Evolutionary conservation across 306 rosid genomes (phyloP), one percentile per base, ranked within the genome.

Genomic region (Rosa lucieae): DNA sequence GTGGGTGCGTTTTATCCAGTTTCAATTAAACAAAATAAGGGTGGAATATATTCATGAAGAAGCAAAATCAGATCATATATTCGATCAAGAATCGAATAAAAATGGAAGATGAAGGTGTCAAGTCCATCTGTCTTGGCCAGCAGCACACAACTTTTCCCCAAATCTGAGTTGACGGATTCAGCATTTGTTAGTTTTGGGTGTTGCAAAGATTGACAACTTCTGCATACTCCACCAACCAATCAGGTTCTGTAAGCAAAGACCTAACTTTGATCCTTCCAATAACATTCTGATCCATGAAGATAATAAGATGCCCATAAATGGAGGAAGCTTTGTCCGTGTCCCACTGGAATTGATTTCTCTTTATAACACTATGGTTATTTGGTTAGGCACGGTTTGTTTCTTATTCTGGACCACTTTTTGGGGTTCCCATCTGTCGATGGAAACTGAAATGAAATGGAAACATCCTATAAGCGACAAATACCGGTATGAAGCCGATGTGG

Each of bases 31-130:
- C 0, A 72, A 51, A 42, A 61, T 10, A 37, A 47, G 40, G 55
- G 48, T 63, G 67, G 75, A 80, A 74, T 80, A 42, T 80, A 67
- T 80, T 74, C 83, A 8, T 65, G 39, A 76, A 63, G 61, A 46
- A 20, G 49, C 1, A 7, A 52, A 37, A 70, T 32, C 48, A 5
- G 26, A 51, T 53, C 20, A 51, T 73, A 51, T 72, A 35, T 46
- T 62, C 48, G 5, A 29, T 47, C 48, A 48, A 63, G 62, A 76
- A 76, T 76, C 72, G 61, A 76, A 76, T 76, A 48, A 32, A 39
- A 4, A 2, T n/a, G 12, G 78, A 5, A 26, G 59, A 26, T 75
- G 55, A 42, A 58, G 70, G 18, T 40, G 29, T 40, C 77, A n/a
- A 51, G 62, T 37, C 29, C 58, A 47, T 72, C 76, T 67, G 29